phyloP scores from a whole-genome alignment of 2,329 filamentous ascomycete genomes.

The Xylariaceae sp. region DNA sequence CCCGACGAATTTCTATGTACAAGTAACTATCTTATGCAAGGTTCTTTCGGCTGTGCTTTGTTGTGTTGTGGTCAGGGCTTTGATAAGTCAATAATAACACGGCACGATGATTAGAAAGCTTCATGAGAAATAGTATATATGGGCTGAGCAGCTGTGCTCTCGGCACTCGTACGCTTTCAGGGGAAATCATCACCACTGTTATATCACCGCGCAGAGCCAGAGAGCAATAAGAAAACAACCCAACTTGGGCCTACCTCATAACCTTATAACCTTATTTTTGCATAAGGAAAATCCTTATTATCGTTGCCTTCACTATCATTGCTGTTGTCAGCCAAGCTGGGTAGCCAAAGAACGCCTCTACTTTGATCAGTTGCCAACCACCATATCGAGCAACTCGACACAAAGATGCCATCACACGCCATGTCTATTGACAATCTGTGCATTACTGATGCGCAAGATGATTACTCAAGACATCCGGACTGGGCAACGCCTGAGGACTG shows the following conservation, averaged over 20 bases:
- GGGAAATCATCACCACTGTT: neutral
- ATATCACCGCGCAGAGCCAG: neutral
- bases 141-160: neutral
- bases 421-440: slow-evolving; percentile 35
- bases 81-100: slow-evolving; percentile 13
- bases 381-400: neutral
- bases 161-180: neutral
- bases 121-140: slow-evolving; percentile 25
- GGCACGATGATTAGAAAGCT: slow-evolving; percentile 21
- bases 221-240: slow-evolving; percentile 2
- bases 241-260: neutral
- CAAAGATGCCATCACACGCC: slow-evolving; percentile 32
- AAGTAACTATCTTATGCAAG: slow-evolving; percentile 19
- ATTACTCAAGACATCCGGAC: slow-evolving; percentile 25
- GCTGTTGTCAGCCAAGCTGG: neutral
- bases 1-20: slow-evolving; percentile 2
- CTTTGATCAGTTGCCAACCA: neutral
- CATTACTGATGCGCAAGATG: slow-evolving; percentile 27
- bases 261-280: neutral
- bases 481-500: slow-evolving; percentile 34
- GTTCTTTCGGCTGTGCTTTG: slow-evolving; percentile 22
- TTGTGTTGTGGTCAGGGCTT: slow-evolving; percentile 14
- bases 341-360: neutral
- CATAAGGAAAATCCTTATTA: neutral
- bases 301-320: neutral